Conservation (phyloP, 2,329 filamentous ascomycete genomes). For the Stenocarpella maydis region DNA sequence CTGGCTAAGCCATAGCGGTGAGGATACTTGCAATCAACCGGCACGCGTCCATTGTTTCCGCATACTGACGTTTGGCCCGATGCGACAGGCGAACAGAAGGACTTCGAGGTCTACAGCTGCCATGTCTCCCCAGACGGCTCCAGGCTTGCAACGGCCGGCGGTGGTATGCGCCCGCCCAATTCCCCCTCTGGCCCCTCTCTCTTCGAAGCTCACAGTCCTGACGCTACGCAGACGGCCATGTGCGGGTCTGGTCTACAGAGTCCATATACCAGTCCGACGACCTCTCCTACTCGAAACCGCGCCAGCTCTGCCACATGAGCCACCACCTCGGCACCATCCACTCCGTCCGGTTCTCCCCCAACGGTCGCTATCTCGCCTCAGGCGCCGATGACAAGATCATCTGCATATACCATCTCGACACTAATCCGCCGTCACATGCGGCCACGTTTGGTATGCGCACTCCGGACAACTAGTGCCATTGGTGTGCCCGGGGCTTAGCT, state of each 20-base stretch:
- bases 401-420: conserved; percentile 92
- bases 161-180: conserved; percentile 66
- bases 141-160: conserved; percentile 90
- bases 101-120: conserved; percentile 98
- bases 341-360: conserved; percentile 94
- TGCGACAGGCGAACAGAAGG: conserved; percentile 84
- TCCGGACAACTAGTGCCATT: neutral
- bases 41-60: neutral
- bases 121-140: conserved; percentile 95
- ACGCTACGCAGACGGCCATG: conserved; percentile 77
- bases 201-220: neutral
- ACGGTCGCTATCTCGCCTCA: conserved; percentile 93
- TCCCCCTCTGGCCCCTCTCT: neutral
- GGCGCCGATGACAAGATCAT: conserved; percentile 99
- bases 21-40: conserved; percentile 38
- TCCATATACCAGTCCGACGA: conserved; percentile 85
- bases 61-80: conserved; percentile 39
- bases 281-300: conserved; percentile 76
- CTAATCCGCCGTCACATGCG: conserved; percentile 77
- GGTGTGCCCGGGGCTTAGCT: neutral
- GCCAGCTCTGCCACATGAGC: conserved; percentile 97
- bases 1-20: conserved; percentile 94
- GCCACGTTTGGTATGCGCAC: conserved; percentile 76
- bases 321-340: conserved; percentile 98
- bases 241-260: conserved; percentile 97